These are phyloP conservation scores for Ascochyta viciae-villosae DNA, from an alignment of 2,329 filamentous ascomycete genomes.

Conservation along the genomic window DNA sequence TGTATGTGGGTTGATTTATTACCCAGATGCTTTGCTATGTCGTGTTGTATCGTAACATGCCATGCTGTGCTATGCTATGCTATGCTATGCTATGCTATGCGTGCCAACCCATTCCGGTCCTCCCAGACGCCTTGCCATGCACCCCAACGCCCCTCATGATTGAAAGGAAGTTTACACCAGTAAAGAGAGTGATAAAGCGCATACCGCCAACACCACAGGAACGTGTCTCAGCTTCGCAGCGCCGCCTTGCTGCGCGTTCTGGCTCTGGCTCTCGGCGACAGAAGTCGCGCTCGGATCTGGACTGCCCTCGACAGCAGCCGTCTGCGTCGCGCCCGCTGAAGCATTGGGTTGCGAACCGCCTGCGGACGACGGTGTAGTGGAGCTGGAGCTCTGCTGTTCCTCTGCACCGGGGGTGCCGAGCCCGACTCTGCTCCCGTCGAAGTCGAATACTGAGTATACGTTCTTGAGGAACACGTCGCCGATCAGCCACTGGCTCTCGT, in stretches of 20 bases:
- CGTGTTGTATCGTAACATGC: too few species aligned
- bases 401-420: slow-evolving; percentile 40
- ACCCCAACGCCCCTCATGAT: background rate
- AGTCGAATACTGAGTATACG: slow-evolving; percentile 85
- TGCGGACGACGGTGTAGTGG: slow-evolving; percentile 6
- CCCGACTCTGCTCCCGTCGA: slow-evolving; percentile 70
- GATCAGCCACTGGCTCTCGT: slow-evolving; percentile 72
- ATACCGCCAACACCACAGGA: background rate
- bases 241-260: slow-evolving; percentile 7
- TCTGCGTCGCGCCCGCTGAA: background rate
- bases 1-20: too few species aligned
- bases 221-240: background rate
- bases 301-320: slow-evolving; percentile 2
- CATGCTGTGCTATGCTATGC: background rate
- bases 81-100: background rate
- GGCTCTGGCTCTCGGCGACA: slow-evolving; percentile 7
- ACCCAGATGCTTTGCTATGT: too few species aligned
- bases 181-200: background rate
- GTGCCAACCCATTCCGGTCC: too few species aligned
- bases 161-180: slow-evolving; percentile 7
- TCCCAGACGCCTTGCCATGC: slow-evolving; percentile 1
- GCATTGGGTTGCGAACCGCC: background rate
- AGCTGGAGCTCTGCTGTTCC: slow-evolving; percentile 2
- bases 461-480: slow-evolving; percentile 90
- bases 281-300: slow-evolving; percentile 4